A percentile compares a stretch with the other conserved stretches of the same genome.
Evolutionary conservation across 2,329 filamentous ascomycete genomes (phyloP).

Genomic region (Zymoseptoria crescenta): DNA sequence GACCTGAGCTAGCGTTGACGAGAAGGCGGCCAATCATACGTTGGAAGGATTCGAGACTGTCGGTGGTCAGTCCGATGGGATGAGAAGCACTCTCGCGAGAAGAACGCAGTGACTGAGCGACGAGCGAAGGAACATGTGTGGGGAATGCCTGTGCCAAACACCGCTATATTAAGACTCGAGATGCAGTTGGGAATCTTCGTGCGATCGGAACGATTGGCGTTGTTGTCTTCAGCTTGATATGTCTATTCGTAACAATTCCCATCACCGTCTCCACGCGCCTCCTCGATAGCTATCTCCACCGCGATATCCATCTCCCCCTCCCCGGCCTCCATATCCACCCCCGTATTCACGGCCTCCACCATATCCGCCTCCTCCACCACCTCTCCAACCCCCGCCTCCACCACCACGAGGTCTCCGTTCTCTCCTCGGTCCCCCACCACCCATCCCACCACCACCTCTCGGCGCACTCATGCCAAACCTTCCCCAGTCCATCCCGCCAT

Average conservation of each 20-base stretch:
- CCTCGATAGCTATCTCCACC: slow-evolving; percentile 1
- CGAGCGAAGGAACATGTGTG: neutral
- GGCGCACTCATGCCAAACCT: slow-evolving; percentile 19
- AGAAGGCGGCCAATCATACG: neutral
- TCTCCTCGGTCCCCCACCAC: slow-evolving; percentile 13
- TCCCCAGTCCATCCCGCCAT: slow-evolving; percentile 32
- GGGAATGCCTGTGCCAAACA: neutral
- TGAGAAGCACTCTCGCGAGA: neutral
- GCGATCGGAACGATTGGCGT: neutral
- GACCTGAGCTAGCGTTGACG: neutral
- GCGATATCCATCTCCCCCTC: neutral
- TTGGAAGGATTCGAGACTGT: neutral
- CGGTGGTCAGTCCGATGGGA: neutral
- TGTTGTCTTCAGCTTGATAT: neutral
- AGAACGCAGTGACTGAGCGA: neutral
- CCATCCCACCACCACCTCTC: slow-evolving; percentile 11
- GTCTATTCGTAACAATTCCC: neutral
- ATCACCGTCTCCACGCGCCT: neutral
- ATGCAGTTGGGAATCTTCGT: neutral
- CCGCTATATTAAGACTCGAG: neutral
- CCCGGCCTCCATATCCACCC: slow-evolving; percentile 1
- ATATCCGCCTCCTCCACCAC: slow-evolving; percentile 16
- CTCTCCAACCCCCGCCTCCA: slow-evolving; percentile 14
- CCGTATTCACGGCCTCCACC: slow-evolving; percentile 8
- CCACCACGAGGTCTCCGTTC: slow-evolving; percentile 11